These are phyloP conservation scores for Clarkia xantiana DNA, from an alignment of 345 rosid genomes.

Conservation along the genomic window DNA sequence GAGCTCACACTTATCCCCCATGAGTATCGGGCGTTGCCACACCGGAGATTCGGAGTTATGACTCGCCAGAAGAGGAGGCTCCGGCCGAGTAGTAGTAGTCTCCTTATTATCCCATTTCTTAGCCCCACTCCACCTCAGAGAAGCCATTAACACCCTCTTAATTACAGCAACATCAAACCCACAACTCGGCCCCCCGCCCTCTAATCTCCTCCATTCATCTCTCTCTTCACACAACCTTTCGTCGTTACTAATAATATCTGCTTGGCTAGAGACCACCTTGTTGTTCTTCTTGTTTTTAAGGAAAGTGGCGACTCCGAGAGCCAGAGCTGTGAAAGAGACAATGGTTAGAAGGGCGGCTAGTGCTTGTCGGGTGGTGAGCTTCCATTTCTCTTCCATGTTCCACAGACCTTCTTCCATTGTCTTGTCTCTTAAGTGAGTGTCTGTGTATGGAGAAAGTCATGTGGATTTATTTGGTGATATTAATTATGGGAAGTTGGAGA, in stretches of 20 bases:
- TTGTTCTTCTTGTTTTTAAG: conserved; percentile 24
- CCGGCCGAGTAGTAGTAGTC: not conserved
- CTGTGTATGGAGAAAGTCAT: too few species aligned
- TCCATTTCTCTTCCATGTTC: conserved; percentile 52
- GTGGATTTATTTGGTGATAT: too few species aligned
- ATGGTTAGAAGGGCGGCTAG: conserved; percentile 27
- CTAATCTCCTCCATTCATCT: not conserved
- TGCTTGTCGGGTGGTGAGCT: conserved; percentile 41
- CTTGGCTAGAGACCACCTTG: conserved; percentile 13
- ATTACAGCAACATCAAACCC: conserved; percentile 15
- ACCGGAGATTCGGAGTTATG: conserved; percentile 47
- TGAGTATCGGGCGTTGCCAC: conserved; percentile 74
- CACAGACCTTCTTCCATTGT: conserved; percentile 69
- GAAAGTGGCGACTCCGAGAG: conserved; percentile 26
- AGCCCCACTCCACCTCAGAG: conserved; percentile 64
- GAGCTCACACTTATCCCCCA: conserved; percentile 79
- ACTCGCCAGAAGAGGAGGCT: conserved; percentile 23
- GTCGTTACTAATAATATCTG: conserved; percentile 2
- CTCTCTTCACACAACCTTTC: not conserved
- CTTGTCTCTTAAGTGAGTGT: too few species aligned
- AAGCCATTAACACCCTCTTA: conserved; percentile 33
- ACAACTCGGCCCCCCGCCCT: conserved; percentile 12
- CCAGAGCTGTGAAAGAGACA: conserved; percentile 24
- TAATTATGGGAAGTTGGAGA: too few species aligned
- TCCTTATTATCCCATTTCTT: conserved; percentile 47